Evolutionary conservation across 2,329 filamentous ascomycete genomes (phyloP).

Genomic region (Ceratocystis papillata): DNA sequence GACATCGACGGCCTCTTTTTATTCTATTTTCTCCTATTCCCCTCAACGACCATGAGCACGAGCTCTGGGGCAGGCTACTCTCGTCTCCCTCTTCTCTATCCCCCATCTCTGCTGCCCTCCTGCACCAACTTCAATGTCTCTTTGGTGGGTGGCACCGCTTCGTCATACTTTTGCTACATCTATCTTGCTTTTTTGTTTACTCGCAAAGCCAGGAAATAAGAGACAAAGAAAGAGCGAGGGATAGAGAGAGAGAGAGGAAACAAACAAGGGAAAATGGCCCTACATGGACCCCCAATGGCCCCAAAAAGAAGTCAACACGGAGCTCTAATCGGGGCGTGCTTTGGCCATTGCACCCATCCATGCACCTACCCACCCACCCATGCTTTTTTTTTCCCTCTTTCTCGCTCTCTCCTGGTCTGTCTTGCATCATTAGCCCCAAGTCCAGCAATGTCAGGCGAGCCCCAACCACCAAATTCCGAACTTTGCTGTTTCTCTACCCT

Average conservation of each 20-base stretch:
- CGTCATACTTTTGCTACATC: too few species aligned
- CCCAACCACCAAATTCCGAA: not conserved
- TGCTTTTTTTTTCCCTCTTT: too few species aligned
- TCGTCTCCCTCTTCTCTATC: not conserved
- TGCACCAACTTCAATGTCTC: too few species aligned
- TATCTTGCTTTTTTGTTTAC: not conserved
- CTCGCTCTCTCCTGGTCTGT: not conserved
- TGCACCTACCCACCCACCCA: not conserved
- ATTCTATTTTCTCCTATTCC: not conserved
- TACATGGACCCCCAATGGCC: not conserved
- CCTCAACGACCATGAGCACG: not conserved
- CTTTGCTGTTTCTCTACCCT: not conserved
- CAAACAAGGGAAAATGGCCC: not conserved
- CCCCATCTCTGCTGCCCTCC: too few species aligned
- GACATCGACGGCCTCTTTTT: not conserved
- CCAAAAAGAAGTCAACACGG: constrained; percentile 2
- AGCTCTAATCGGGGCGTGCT: constrained; percentile 9
- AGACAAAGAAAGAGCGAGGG: not conserved
- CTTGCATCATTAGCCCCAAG: not conserved
- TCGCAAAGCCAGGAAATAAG: not conserved
- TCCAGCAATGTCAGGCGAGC: not conserved
- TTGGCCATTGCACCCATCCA: constrained; percentile 2
- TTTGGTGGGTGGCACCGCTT: too few species aligned
- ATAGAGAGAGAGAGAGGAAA: not conserved
- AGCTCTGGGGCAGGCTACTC: not conserved